These are phyloP conservation scores for Fusarium sp. DNA, from an alignment of 2,329 filamentous ascomycete species.

Conservation along the genomic window DNA sequence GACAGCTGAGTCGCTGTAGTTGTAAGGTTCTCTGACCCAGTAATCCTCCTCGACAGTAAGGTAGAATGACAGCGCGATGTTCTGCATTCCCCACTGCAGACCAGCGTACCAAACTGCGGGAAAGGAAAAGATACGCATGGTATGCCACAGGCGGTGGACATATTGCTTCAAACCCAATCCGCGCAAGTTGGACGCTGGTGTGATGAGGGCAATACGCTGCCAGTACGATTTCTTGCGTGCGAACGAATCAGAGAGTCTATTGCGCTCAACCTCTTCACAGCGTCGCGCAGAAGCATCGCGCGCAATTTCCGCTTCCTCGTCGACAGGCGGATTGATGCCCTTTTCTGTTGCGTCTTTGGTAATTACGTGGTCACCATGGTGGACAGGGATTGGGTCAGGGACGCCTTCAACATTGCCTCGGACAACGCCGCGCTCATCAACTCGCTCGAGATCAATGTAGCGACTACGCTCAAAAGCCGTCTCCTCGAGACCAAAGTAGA, in stretches of 20 bases:
- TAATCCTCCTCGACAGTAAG: conserved; percentile 68
- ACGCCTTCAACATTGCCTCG: conserved; percentile 34
- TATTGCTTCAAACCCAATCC: conserved; percentile 67
- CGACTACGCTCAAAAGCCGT: conserved; percentile 60
- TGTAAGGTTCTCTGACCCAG: conserved; percentile 65
- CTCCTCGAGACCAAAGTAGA: conserved; percentile 65
- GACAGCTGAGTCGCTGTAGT: conserved; percentile 64
- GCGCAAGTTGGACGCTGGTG: conserved; percentile 64
- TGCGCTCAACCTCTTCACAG: conserved; percentile 31
- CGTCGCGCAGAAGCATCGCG: conserved; percentile 31
- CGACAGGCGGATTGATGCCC: not conserved
- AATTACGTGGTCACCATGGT: not conserved
- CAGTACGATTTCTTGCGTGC: conserved; percentile 61
- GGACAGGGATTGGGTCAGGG: not conserved
- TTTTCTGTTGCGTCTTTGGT: conserved; percentile 24
- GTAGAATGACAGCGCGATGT: conserved; percentile 70
- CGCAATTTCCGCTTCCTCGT: conserved; percentile 20
- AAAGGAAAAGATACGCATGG: conserved; percentile 67
- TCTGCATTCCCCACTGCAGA: conserved; percentile 69
- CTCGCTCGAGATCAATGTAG: conserved; percentile 47
- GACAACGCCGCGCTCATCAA: conserved; percentile 9
- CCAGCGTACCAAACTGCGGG: conserved; percentile 68
- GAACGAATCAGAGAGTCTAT: conserved; percentile 42
- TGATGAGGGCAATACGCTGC: conserved; percentile 67
- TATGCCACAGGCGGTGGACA: conserved; percentile 63